Conservation (phyloP, 140 eudicot genomes). For the Bidens hawaiensis region DNA sequence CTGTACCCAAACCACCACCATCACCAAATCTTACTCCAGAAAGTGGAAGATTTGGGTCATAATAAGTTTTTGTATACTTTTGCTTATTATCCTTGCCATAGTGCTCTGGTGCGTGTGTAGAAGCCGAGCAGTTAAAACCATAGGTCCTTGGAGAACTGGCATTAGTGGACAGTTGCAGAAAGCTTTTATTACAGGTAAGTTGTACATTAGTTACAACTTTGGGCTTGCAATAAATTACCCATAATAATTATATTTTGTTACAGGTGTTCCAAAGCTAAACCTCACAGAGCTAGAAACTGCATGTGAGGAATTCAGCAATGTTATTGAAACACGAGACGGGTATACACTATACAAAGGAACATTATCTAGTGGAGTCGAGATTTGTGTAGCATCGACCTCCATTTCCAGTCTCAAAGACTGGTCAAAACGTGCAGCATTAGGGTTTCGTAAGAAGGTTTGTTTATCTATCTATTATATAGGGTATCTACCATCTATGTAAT, state of each 20-base stretch:
- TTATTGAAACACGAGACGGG: constrained; percentile 44
- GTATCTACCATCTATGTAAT: constrained; percentile 1
- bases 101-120: constrained; percentile 40
- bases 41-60: constrained; percentile 42
- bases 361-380: constrained; percentile 89
- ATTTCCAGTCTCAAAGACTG: constrained; percentile 50
- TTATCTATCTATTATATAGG: neutral
- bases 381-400: constrained; percentile 63
- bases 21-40: constrained; percentile 18
- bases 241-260: neutral
- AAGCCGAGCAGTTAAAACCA: constrained; percentile 47
- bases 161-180: constrained; percentile 93
- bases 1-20: constrained; percentile 39
- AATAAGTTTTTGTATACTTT: constrained; percentile 24
- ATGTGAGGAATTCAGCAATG: constrained; percentile 96
- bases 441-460: constrained; percentile 73
- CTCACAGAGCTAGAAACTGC: constrained; percentile 85
- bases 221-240: neutral
- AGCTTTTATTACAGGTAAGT: constrained; percentile 89
- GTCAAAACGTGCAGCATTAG: constrained; percentile 63
- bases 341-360: constrained; percentile 86
- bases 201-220: constrained; percentile 2
- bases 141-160: constrained; percentile 89
- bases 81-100: constrained; percentile 38
- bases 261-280: constrained; percentile 91